A percentile compares a stretch with the other conserved stretches of the same genome.
Conservation (phyloP, 2,329 filamentous ascomycete species). For the Phialophora tarda region DNA sequence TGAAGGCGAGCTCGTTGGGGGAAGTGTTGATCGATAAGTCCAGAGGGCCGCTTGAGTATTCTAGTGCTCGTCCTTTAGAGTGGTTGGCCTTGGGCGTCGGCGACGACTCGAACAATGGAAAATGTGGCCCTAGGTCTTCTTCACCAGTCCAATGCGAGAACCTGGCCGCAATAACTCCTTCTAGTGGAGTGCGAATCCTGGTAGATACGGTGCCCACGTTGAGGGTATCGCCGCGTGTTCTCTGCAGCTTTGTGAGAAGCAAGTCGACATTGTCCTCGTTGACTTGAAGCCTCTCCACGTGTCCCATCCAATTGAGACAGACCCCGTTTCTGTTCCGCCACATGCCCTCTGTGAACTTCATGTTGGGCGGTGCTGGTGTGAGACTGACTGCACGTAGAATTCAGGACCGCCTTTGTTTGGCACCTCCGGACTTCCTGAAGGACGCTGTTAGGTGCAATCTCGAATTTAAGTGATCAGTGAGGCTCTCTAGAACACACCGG, state of each 20-base stretch:
- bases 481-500: background rate
- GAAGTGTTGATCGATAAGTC: slow-evolving; percentile 44
- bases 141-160: slow-evolving; percentile 26
- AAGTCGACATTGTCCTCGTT: slow-evolving; percentile 44
- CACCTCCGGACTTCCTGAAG: background rate
- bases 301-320: slow-evolving; percentile 50
- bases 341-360: slow-evolving; percentile 53
- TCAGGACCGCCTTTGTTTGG: background rate
- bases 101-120: slow-evolving; percentile 34
- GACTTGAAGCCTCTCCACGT: slow-evolving; percentile 46
- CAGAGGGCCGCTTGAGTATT: slow-evolving; percentile 45
- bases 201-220: slow-evolving; percentile 20
- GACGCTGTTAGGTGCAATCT: background rate
- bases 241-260: slow-evolving; percentile 48
- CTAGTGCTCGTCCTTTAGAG: slow-evolving; percentile 40
- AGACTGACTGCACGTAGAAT: background rate
- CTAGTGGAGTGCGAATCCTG: slow-evolving; percentile 12
- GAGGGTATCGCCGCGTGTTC: slow-evolving; percentile 47
- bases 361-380: slow-evolving; percentile 35
- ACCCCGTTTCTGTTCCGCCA: slow-evolving; percentile 43
- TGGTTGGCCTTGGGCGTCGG: slow-evolving; percentile 43
- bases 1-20: slow-evolving; percentile 46
- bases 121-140: slow-evolving; percentile 19
- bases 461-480: background rate
- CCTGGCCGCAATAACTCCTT: slow-evolving; percentile 15